Percentiles rank a stretch among this genome's conserved stretches.
Evolutionary conservation across 2,329 filamentous ascomycete genomes (phyloP).

Genomic region (Ploettnerulaceae sp.): DNA sequence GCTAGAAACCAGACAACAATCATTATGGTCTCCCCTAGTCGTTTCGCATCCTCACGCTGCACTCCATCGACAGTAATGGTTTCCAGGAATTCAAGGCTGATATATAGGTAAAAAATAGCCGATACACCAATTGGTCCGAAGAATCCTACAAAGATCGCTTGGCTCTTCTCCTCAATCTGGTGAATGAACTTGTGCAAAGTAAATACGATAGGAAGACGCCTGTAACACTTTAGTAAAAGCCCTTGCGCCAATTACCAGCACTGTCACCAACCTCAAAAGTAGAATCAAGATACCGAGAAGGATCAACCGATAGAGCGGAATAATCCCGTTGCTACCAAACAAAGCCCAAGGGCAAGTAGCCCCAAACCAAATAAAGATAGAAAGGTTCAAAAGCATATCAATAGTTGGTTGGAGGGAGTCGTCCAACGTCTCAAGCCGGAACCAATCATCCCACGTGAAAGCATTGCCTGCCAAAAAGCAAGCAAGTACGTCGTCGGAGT

Average conservation of each 20-base stretch:
- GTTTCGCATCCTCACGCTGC: conserved; percentile 59
- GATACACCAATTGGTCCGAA: conserved; percentile 91
- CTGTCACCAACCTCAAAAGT: conserved; percentile 50
- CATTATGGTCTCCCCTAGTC: conserved; percentile 60
- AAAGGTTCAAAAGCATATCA: conserved; percentile 81
- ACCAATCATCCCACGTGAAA: conserved; percentile 94
- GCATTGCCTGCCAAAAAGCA: conserved; percentile 90
- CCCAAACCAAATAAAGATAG: conserved; percentile 88
- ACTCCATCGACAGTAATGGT: conserved; percentile 53
- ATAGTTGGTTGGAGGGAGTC: conserved; percentile 92
- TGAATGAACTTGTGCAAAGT: conserved; percentile 69
- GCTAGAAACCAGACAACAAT: conserved; percentile 83
- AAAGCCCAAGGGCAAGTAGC: conserved; percentile 75
- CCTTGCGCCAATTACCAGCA: neutral
- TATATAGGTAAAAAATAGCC: conserved; percentile 83
- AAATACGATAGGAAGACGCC: conserved; percentile 69
- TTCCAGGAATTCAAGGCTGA: conserved; percentile 70
- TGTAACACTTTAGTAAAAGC: conserved; percentile 12
- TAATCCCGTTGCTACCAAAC: conserved; percentile 63
- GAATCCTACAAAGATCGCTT: conserved; percentile 84
- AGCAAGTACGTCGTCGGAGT: conserved; percentile 66
- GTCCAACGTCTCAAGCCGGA: conserved; percentile 80
- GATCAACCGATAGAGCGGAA: conserved; percentile 70
- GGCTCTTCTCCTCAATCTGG: conserved; percentile 68
- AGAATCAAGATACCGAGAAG: conserved; percentile 71